phyloP scores from a whole-genome alignment of 148 eudicot genomes.

The Chenopodium berlandieri region DNA sequence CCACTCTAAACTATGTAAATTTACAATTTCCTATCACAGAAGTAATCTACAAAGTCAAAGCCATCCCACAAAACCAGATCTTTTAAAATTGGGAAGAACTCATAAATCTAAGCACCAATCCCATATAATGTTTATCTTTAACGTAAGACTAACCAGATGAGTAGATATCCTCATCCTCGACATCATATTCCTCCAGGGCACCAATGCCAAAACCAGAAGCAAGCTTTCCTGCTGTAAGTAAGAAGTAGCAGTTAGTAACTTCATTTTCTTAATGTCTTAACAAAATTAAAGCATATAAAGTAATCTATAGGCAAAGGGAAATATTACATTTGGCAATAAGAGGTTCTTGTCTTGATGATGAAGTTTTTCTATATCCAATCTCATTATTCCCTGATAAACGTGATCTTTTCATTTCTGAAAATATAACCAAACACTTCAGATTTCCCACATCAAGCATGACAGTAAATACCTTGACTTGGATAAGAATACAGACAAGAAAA shows the following conservation, averaged over 20 bases:
- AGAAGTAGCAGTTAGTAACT: conserved; percentile 23
- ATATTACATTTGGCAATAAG: conserved; percentile 58
- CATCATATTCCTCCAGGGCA: conserved; percentile 88
- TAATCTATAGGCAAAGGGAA: background rate
- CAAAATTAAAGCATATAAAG: background rate
- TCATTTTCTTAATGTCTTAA: conserved; percentile 1
- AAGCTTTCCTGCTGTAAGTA: conserved; percentile 63
- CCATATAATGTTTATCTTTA: background rate
- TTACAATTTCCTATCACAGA: background rate
- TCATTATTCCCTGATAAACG: conserved; percentile 44
- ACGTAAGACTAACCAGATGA: conserved; percentile 53
- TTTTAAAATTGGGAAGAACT: background rate
- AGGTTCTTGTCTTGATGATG: conserved; percentile 48
- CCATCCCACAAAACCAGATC: background rate
- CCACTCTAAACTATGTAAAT: background rate
- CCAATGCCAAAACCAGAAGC: conserved; percentile 98
- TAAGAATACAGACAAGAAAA: background rate
- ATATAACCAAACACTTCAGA: conserved; percentile 15
- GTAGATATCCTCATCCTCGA: conserved; percentile 93
- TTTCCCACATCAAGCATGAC: conserved; percentile 8
- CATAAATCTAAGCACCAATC: conserved; percentile 1
- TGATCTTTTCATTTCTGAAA: conserved; percentile 70
- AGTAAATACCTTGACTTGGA: background rate
- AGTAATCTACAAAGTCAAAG: background rate
- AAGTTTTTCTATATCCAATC: conserved; percentile 37